Evolutionary conservation across 2,329 filamentous ascomycete genomes (phyloP).

Genomic region (Corynespora cassiicola): DNA sequence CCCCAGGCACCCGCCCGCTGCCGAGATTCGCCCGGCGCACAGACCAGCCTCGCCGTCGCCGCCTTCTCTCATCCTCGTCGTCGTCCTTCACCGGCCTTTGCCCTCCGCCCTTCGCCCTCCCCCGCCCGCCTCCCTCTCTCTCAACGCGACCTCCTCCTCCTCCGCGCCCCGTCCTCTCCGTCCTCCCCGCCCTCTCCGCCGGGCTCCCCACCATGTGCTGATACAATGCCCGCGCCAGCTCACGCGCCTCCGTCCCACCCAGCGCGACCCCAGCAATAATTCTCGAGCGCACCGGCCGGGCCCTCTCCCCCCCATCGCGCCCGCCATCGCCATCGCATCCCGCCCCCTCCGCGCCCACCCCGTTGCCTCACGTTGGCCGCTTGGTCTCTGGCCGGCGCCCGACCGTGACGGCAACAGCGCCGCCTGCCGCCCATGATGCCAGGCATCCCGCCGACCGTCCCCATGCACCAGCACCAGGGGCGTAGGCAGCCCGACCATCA

Average conservation of each 20-base stretch:
- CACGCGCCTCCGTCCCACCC: conserved; percentile 25
- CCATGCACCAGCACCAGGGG: conserved; percentile 46
- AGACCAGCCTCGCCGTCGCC: conserved; percentile 2
- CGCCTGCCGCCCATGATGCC: conserved; percentile 74
- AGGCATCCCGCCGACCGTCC: conserved; percentile 55
- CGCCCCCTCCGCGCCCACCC: conserved; percentile 9
- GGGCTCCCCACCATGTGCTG: conserved; percentile 43
- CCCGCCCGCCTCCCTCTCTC: conserved; percentile 1
- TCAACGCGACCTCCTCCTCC: conserved; percentile 10
- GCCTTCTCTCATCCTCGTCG: too few species aligned
- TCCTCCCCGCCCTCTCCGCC: conserved; percentile 21
- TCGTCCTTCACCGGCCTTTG: not conserved
- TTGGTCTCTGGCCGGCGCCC: conserved; percentile 44
- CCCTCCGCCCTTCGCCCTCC: not conserved
- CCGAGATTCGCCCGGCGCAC: conserved; percentile 6
- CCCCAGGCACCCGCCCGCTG: not conserved
- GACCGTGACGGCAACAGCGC: conserved; percentile 47
- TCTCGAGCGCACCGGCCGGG: conserved; percentile 18
- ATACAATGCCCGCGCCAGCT: conserved; percentile 39
- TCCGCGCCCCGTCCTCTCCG: conserved; percentile 10
- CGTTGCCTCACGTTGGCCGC: conserved; percentile 48
- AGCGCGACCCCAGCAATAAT: conserved; percentile 35
- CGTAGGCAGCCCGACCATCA: conserved; percentile 50
- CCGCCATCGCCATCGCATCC: conserved; percentile 1
- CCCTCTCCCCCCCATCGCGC: conserved; percentile 5